These are phyloP conservation scores for Stylosanthes scabra DNA, from an alignment of 331 rosid genomes.

Conservation along the genomic window DNA sequence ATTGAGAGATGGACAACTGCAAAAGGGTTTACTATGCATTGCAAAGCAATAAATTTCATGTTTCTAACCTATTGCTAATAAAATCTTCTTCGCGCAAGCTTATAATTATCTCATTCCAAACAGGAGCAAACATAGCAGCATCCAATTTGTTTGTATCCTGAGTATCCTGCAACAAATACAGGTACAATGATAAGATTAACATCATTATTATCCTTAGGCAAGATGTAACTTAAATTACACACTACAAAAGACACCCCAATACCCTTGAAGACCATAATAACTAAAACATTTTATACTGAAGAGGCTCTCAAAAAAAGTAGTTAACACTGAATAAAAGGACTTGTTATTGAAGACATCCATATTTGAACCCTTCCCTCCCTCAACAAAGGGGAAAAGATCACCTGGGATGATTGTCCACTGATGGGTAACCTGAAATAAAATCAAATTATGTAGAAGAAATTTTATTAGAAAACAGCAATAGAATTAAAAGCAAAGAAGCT, in stretches of 20 bases:
- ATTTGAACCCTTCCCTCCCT: slow-evolving; percentile 10
- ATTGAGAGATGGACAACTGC: not conserved
- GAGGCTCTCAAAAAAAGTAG: slow-evolving; percentile 5
- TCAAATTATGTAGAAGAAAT: slow-evolving; percentile 10
- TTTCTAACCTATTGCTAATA: slow-evolving; percentile 78
- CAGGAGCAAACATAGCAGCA: slow-evolving; percentile 92
- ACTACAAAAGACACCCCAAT: not conserved
- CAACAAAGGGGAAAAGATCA: slow-evolving; percentile 21
- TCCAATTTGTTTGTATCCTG: slow-evolving; percentile 67
- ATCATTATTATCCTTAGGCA: not conserved
- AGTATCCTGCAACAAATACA: slow-evolving; percentile 64
- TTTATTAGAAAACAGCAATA: not conserved
- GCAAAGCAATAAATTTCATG: slow-evolving; percentile 35
- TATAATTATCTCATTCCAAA: slow-evolving; percentile 97
- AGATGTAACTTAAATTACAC: not conserved
- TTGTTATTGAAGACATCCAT: slow-evolving; percentile 12
- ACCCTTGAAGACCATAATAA: not conserved
- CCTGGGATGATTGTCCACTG: slow-evolving; percentile 69
- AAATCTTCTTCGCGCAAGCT: slow-evolving; percentile 96
- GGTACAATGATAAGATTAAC: not conserved
- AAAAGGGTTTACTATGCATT: slow-evolving; percentile 24
- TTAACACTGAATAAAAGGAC: slow-evolving; percentile 1
- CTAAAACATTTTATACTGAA: not conserved
- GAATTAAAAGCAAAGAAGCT: not conserved
- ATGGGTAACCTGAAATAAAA: slow-evolving; percentile 70